phyloP scores from a whole-genome alignment of 164 flowering plant genomes.

The Magnolia officinalis region DNA sequence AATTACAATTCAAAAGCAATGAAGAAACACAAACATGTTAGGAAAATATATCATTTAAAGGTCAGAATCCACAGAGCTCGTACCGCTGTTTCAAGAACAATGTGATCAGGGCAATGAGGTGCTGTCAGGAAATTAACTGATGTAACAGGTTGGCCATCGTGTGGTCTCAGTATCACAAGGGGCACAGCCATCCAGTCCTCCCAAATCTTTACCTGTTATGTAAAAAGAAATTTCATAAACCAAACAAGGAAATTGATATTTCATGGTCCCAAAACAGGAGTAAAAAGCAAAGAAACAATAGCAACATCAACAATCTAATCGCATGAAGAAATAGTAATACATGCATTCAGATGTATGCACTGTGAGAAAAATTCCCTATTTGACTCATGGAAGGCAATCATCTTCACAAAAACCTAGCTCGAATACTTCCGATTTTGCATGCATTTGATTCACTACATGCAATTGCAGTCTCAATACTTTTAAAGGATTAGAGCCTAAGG shows the following conservation, averaged over 20 bases:
- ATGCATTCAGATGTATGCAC: neutral
- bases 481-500: too few relatives aligned
- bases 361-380: neutral
- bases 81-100: slow-evolving; percentile 85
- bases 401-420: neutral
- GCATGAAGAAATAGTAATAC: neutral
- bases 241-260: neutral
- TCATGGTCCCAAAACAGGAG: neutral
- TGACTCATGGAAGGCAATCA: neutral
- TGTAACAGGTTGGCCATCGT: slow-evolving; percentile 83
- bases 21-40: neutral
- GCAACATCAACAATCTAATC: neutral
- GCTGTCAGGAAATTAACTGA: slow-evolving; percentile 74
- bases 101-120: slow-evolving; percentile 81
- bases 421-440: neutral
- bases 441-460: too few relatives aligned
- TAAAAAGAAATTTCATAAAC: slow-evolving; percentile 2
- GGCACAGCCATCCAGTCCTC: slow-evolving; percentile 75
- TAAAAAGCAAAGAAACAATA: neutral
- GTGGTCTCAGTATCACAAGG: slow-evolving; percentile 71
- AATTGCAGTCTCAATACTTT: too few relatives aligned
- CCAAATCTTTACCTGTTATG: slow-evolving; percentile 88
- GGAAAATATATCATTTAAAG: too few relatives aligned
- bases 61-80: neutral
- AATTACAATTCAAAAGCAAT: too few relatives aligned